Conservation (phyloP, 1,284 basidiomycete species). For the Ustilago lituana region DNA sequence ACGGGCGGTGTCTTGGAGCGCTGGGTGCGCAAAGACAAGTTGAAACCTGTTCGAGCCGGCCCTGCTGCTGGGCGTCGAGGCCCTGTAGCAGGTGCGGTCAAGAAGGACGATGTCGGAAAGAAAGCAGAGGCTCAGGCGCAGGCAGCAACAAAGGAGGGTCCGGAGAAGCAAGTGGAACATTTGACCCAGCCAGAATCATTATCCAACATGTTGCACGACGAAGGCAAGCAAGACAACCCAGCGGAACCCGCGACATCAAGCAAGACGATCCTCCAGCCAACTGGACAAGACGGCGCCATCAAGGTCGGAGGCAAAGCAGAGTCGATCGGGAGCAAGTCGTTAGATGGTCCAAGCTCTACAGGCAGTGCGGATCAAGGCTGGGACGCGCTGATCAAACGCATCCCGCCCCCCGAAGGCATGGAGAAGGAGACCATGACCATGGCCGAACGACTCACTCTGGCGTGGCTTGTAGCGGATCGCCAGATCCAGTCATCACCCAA, state of each 20-base stretch:
- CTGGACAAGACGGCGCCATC: slow-evolving; percentile 26
- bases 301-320: slow-evolving; percentile 30
- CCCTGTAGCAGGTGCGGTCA: slow-evolving; percentile 12
- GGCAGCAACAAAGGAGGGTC: too few species aligned
- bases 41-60: slow-evolving; percentile 53
- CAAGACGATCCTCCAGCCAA: slow-evolving; percentile 31
- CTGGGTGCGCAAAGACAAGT: slow-evolving; percentile 56
- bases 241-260: slow-evolving; percentile 1
- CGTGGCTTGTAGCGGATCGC: slow-evolving; percentile 63
- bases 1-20: slow-evolving; percentile 56
- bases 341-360: neutral
- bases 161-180: slow-evolving; percentile 14
- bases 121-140: slow-evolving; percentile 1
- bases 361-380: slow-evolving; percentile 19
- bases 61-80: slow-evolving; percentile 21
- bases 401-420: slow-evolving; percentile 50
- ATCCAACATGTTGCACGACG: slow-evolving; percentile 30
- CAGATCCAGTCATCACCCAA: slow-evolving; percentile 53
- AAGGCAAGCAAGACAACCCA: slow-evolving; percentile 9
- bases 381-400: slow-evolving; percentile 36
- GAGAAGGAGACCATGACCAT: slow-evolving; percentile 52
- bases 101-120: neutral
- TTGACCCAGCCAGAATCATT: slow-evolving; percentile 30
- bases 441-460: slow-evolving; percentile 62
- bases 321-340: slow-evolving; percentile 1